A percentile compares a stretch with the other conserved stretches of the same genome.
Evolutionary conservation across 2,329 filamentous ascomycete species (phyloP).

Genomic region (Ambrosiella cleistominuta): DNA sequence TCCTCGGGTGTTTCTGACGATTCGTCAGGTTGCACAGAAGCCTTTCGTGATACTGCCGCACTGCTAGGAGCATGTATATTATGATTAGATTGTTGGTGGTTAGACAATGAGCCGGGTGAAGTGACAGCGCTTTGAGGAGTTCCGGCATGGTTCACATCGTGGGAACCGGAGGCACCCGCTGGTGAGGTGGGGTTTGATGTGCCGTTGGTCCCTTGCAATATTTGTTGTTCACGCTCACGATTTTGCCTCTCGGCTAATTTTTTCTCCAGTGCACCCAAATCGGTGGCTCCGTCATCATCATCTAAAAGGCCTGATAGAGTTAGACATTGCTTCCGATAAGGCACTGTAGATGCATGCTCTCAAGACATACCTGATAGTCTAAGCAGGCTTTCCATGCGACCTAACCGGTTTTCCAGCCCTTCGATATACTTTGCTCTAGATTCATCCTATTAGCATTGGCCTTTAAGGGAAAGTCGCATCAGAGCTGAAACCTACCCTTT

Average conservation of each 20-base stretch:
- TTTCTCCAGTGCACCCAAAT: conserved; percentile 76
- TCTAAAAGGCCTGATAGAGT: conserved; percentile 46
- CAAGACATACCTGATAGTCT: conserved; percentile 49
- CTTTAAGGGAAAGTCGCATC: not conserved
- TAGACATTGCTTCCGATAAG: not conserved
- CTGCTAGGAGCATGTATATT: not conserved
- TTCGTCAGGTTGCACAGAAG: conserved; percentile 15
- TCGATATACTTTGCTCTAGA: conserved; percentile 90
- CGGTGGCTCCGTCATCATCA: conserved; percentile 69
- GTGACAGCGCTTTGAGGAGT: conserved; percentile 37
- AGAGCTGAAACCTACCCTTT: conserved; percentile 53
- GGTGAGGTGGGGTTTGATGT: conserved; percentile 35
- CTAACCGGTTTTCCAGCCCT: conserved; percentile 80
- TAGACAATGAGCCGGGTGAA: conserved; percentile 29
- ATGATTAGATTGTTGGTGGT: conserved; percentile 15
- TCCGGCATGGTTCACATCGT: conserved; percentile 22
- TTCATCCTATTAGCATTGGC: not conserved
- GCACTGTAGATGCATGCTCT: not conserved
- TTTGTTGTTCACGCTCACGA: conserved; percentile 23
- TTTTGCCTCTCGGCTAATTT: conserved; percentile 42
- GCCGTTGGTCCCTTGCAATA: conserved; percentile 27
- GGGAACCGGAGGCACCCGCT: conserved; percentile 25
- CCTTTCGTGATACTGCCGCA: conserved; percentile 19
- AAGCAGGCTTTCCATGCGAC: conserved; percentile 87
- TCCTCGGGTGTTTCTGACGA: conserved; percentile 37